These are phyloP conservation scores for Amanita jacksonii DNA, from an alignment of 768 basidiomycete species.

Conservation along the genomic window DNA sequence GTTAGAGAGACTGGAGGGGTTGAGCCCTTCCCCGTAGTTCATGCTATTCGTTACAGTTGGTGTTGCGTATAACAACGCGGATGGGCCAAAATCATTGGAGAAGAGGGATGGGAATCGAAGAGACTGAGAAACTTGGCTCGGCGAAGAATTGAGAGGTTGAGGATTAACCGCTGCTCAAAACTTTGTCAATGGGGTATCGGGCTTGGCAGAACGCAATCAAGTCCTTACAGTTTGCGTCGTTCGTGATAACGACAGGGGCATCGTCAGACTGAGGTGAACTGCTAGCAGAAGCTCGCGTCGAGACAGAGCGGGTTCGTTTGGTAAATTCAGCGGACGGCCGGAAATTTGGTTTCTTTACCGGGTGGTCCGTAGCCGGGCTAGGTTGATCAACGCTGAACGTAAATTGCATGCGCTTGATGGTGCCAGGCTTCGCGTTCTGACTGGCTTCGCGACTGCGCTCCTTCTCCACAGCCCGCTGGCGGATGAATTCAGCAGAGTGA, in stretches of 20 bases:
- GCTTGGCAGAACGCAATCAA: constrained; percentile 16
- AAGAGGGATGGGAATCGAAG: constrained; percentile 72
- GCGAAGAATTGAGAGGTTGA: constrained; percentile 7
- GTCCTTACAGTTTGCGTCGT: constrained; percentile 27
- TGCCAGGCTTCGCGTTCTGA: constrained; percentile 54
- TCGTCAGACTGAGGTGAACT: constrained; percentile 14
- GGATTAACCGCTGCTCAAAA: too few relatives aligned
- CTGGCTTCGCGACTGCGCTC: constrained; percentile 70
- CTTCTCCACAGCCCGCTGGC: constrained; percentile 71
- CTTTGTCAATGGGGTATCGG: too few relatives aligned
- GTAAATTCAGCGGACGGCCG: constrained; percentile 59
- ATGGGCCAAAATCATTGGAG: constrained; percentile 66
- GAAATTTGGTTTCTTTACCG: constrained; percentile 55
- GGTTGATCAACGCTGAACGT: constrained; percentile 80
- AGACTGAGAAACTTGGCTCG: constrained; percentile 17
- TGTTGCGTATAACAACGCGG: constrained; percentile 59
- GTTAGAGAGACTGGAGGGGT: constrained; percentile 29
- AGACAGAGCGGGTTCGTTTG: constrained; percentile 29
- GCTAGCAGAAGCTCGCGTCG: constrained; percentile 24
- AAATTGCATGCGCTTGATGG: constrained; percentile 84
- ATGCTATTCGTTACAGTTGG: constrained; percentile 58
- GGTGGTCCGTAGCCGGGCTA: constrained; percentile 32
- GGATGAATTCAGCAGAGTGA: constrained; percentile 71
- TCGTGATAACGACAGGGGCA: constrained; percentile 16
- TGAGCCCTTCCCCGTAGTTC: constrained; percentile 74